Evolutionary conservation across 345 rosid species (phyloP).

Genomic region (Eutrema yunnanense): DNA sequence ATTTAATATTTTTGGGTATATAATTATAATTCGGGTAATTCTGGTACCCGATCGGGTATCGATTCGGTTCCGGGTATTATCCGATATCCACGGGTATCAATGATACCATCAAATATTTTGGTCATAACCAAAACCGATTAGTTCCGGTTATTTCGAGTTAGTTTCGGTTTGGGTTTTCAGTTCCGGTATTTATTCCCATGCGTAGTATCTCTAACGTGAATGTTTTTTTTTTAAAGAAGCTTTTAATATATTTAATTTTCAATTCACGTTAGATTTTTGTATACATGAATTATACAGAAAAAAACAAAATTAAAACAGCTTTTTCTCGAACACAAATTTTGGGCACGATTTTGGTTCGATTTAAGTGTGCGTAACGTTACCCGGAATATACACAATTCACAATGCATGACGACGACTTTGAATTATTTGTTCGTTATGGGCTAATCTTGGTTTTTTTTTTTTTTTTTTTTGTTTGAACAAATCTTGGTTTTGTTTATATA

Average conservation of each 20-base stretch:
- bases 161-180: no score
- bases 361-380: neutral
- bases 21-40: no score
- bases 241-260: neutral
- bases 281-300: neutral
- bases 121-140: no score
- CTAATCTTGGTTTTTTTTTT: no score
- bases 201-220: neutral
- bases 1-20: no score
- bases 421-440: neutral
- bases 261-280: neutral
- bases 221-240: neutral
- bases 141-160: no score
- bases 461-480: no score
- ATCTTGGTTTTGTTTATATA: neutral
- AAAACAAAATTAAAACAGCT: neutral
- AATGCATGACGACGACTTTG: neutral
- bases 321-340: neutral
- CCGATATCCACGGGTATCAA: no score
- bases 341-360: neutral
- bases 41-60: no score
- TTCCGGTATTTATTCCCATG: no score
- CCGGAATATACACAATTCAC: neutral
- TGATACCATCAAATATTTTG: no score
- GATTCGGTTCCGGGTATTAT: no score